Evolutionary conservation across 805 yeast species (phyloP).

Genomic region (Kluyveromyces lactis): DNA sequence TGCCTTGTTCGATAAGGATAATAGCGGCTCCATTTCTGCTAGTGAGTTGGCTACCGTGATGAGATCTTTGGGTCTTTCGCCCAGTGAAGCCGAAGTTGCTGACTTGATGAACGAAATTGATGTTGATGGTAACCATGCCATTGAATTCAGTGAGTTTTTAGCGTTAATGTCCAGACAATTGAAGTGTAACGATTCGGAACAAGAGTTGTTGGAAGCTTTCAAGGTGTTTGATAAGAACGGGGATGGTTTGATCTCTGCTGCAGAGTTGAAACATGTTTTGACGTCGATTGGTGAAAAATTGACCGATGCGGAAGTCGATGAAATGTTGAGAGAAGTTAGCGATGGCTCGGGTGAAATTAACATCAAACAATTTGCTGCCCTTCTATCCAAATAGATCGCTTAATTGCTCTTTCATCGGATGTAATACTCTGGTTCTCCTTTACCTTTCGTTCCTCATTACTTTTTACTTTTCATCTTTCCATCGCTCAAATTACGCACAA

Average conservation of each 20-base stretch:
- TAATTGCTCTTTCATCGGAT: no score
- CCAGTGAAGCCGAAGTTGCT: conserved; percentile 90
- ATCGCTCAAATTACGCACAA: no score
- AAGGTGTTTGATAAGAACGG: conserved; percentile 96
- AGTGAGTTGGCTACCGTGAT: conserved; percentile 95
- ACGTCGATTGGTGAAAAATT: conserved; percentile 96
- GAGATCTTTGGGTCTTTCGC: conserved; percentile 98
- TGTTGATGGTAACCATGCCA: conserved; percentile 85
- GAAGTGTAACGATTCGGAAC: conserved; percentile 95
- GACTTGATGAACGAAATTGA: conserved; percentile 98
- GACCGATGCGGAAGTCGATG: conserved; percentile 94
- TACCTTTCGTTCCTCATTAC: no score
- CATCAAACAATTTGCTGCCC: conserved; percentile 91
- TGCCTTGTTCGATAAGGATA: conserved; percentile 91
- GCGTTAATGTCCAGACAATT: conserved; percentile 88
- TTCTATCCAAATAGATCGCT: conserved; percentile 57
- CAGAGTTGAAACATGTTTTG: conserved; percentile 92
- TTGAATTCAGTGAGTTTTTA: conserved; percentile 74
- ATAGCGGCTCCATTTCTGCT: conserved; percentile 94
- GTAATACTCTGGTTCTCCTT: no score
- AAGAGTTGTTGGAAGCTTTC: conserved; percentile 95
- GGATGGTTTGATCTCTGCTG: conserved; percentile 93
- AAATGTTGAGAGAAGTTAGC: conserved; percentile 93
- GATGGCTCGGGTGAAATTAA: conserved; percentile 97
- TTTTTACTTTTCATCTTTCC: no score